phyloP scores from a whole-genome alignment of 306 rosid genomes.

The Citrullus amarus region DNA sequence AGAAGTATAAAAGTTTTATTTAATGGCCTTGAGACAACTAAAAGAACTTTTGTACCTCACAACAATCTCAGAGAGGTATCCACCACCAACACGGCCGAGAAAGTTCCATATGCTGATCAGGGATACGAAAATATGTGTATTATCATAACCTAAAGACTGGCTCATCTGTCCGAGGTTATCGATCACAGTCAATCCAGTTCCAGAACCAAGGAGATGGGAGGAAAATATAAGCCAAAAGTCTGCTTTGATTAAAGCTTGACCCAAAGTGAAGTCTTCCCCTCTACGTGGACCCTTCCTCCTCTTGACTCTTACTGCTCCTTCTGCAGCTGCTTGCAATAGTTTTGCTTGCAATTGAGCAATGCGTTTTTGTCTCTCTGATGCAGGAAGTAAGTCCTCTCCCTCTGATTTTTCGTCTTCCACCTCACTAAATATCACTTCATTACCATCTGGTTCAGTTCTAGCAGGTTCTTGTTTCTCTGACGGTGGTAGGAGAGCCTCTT shows the following conservation, averaged over 20 bases:
- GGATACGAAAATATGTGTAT: constrained; percentile 68
- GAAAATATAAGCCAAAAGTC: constrained; percentile 88
- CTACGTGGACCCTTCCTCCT: constrained; percentile 70
- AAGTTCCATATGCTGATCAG: constrained; percentile 96
- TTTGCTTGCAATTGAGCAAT: constrained; percentile 43
- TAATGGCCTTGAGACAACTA: neutral
- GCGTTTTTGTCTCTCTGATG: constrained; percentile 43
- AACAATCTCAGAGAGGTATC: constrained; percentile 77
- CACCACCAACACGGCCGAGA: constrained; percentile 90
- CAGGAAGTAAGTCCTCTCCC: constrained; percentile 36
- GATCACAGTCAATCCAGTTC: constrained; percentile 81
- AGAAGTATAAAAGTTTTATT: neutral
- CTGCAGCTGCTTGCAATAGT: constrained; percentile 50
- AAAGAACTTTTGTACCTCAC: constrained; percentile 44
- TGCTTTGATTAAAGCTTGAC: constrained; percentile 83
- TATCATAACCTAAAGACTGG: constrained; percentile 56
- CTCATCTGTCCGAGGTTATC: constrained; percentile 89
- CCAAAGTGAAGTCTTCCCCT: constrained; percentile 86
- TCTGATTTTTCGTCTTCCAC: constrained; percentile 38
- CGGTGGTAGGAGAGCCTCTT: constrained; percentile 44
- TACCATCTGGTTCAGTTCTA: constrained; percentile 22
- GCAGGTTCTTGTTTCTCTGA: constrained; percentile 29
- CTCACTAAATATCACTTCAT: constrained; percentile 46
- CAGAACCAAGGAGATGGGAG: constrained; percentile 77
- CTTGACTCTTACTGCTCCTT: constrained; percentile 81